Base-by-base conservation (phyloP, 345 rosid genomes). In the Eucalyptus polybractea region DNA sequence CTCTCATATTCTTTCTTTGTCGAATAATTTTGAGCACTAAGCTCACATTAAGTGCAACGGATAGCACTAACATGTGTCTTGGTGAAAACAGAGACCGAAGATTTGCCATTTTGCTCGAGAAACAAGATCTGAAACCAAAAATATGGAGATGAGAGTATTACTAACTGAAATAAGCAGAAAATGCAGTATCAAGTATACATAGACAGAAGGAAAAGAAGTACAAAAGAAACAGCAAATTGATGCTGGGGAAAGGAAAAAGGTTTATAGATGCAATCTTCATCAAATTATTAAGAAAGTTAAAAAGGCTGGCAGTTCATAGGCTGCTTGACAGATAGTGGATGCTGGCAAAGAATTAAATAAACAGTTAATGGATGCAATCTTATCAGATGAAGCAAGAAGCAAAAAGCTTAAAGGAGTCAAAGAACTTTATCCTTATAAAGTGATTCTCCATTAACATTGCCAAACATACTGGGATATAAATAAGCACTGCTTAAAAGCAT, bases 1-100 rank as follows among this genome's bases (percentile, higher is more conserved):
- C 87, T 37, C 80, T 85, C 19, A 47, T 21, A n/a, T 65, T 85
- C 27, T 88, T 87, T 69, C 85, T 86, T 44, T 90, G 92, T 86
- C 89, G 88, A 69, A 94, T 72, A 29, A 91, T 87, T 93, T 89
- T 95, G 72, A 95, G 90, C 90, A 97, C 81, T 88, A 97, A 92
- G 87, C 95, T 93, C 67, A 92, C 92, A 89, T 97, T 97, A 53
- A 96, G 86, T 27, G 99, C 98, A 50, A 96, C 25, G 24, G 99
- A 96, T 62, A 96, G 90, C 67, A 93, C 92, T 89, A 97, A 90
- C 88, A 96, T 88, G 93, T 95, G 94, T 89, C 94, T 95, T 89
- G 91, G 62, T 6, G 98, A 92, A 81, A 96, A 89, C 86, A 93
- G 81, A 86, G 85, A 89, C 62, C 15, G 72, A 49, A 93, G 54